Conservation (phyloP, 345 rosid species). For the Gossypium arboreum region DNA sequence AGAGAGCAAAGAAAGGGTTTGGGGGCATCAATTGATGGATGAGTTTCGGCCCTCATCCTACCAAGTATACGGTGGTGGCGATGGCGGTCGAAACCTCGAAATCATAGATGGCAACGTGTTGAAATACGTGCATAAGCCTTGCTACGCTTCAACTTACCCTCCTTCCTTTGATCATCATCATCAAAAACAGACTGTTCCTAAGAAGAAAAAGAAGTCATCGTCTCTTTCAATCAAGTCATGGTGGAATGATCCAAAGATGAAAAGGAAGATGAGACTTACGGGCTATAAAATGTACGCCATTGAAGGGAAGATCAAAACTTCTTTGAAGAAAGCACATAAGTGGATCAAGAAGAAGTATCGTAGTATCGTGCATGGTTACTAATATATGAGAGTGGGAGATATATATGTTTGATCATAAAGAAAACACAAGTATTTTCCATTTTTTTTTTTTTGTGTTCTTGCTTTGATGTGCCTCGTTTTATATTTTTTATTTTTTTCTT, state of each 20-base stretch:
- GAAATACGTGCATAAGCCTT: not conserved
- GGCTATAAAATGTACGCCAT: not conserved
- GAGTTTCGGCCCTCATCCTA: not conserved
- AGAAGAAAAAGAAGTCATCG: not conserved
- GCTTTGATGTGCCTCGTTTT: not conserved
- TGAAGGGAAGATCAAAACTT: slow-evolving; percentile 11
- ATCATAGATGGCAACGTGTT: not conserved
- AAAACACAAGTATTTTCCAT: too few species aligned
- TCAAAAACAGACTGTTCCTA: not conserved
- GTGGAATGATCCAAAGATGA: slow-evolving; percentile 12
- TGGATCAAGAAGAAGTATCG: slow-evolving; percentile 13
- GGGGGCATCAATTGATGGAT: not conserved
- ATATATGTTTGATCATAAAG: not conserved
- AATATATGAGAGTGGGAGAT: not conserved
- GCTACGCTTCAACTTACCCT: not conserved
- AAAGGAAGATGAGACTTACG: slow-evolving; percentile 8
- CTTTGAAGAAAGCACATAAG: slow-evolving; percentile 2
- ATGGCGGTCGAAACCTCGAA: slow-evolving; percentile 6
- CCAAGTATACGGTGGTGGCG: not conserved
- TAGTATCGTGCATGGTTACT: slow-evolving; percentile 4
- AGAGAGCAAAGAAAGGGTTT: not conserved
- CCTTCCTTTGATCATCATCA: not conserved
- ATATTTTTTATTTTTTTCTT: not conserved
- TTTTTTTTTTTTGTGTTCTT: not conserved
- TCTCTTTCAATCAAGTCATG: not conserved